Conservation (phyloP, 257 asterid genomes). For the Solanum stenotomum region DNA sequence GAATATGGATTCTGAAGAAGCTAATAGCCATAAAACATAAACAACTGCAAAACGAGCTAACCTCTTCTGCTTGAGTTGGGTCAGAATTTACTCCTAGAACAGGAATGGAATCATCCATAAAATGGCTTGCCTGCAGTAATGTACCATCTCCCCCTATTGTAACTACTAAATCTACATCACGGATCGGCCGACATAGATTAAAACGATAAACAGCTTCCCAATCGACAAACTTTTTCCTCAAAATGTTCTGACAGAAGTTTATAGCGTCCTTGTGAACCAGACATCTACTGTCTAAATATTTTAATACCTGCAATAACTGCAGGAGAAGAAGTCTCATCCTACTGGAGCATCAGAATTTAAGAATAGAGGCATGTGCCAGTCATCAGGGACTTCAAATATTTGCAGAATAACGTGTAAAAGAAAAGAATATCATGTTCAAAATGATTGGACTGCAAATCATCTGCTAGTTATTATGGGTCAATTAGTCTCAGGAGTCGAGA, state of each 20-base stretch:
- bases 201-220: conserved; percentile 54
- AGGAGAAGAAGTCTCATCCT: background rate
- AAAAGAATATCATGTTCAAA: background rate
- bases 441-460: background rate
- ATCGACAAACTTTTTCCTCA: conserved; percentile 48
- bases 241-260: conserved; percentile 60
- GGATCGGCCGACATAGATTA: conserved; percentile 48
- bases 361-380: background rate
- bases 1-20: background rate
- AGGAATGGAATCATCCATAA: conserved; percentile 67
- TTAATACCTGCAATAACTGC: conserved; percentile 46
- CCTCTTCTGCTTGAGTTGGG: conserved; percentile 82
- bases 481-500: background rate
- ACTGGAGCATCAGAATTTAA: background rate
- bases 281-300: conserved; percentile 47
- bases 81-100: conserved; percentile 90
- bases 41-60: conserved; percentile 8
- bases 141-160: conserved; percentile 96
- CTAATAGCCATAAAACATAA: background rate
- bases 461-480: background rate
- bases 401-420: background rate
- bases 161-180: conserved; percentile 71
- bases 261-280: conserved; percentile 66
- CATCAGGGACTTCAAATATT: background rate
- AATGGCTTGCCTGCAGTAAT: conserved; percentile 77